A percentile compares a stretch with the other conserved stretches of the same genome.
These are phyloP conservation scores for Rhynchospora breviuscula DNA, from an alignment of 176 grass and related monocot species.

Conservation along the genomic window DNA sequence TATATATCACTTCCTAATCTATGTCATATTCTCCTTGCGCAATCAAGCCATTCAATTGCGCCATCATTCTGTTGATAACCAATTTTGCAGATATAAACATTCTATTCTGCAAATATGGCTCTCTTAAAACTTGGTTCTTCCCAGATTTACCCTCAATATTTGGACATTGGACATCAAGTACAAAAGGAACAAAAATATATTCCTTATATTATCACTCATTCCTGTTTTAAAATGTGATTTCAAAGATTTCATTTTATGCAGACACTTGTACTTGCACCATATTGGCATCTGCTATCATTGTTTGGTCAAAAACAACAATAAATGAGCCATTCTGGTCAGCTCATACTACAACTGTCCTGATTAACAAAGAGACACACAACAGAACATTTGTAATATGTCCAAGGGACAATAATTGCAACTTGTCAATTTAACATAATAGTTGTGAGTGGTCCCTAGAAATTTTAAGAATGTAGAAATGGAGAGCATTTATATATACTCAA, in stretches of 20 bases:
- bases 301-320: background rate
- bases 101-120: background rate
- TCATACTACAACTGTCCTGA: background rate
- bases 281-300: background rate
- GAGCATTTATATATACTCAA: conserved; percentile 30
- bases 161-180: background rate
- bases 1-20: background rate
- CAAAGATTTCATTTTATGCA: background rate
- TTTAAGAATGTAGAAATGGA: background rate
- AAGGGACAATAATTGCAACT: background rate
- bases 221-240: background rate
- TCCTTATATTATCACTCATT: background rate
- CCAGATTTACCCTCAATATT: background rate
- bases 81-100: background rate
- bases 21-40: background rate
- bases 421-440: background rate
- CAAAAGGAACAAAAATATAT: background rate
- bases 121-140: background rate
- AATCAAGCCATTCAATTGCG: background rate
- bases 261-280: background rate
- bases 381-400: background rate
- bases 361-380: background rate
- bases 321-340: background rate
- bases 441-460: background rate
- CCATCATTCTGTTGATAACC: background rate